Conservation (phyloP, 345 rosid genomes). For the Populus alba region DNA sequence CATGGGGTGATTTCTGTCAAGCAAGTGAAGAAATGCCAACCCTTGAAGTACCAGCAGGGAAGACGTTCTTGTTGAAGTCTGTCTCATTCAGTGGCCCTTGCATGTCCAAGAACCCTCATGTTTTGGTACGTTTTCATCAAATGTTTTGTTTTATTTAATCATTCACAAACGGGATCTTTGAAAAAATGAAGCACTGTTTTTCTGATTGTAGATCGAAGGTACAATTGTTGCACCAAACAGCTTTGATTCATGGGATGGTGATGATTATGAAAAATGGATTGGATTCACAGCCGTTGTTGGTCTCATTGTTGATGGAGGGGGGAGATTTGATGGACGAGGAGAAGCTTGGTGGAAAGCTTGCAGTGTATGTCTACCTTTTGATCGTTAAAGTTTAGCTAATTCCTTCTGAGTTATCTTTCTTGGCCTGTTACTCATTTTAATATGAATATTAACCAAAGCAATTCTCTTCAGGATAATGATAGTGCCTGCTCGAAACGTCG, state of each 20-base stretch:
- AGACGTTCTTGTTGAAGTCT: conserved; percentile 15
- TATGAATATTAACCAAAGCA: background rate
- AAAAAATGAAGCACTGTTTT: no score
- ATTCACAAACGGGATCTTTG: no score
- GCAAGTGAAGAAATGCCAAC: conserved; percentile 3
- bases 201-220: conserved; percentile 12
- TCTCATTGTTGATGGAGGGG: conserved; percentile 12
- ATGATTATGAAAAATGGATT: conserved; percentile 12
- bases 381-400: no score
- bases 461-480: background rate
- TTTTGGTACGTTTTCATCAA: conserved; percentile 9
- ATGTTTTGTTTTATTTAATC: no score
- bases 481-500: background rate
- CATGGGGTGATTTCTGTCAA: conserved; percentile 23
- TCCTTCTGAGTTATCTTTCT: background rate
- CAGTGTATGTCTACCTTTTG: background rate
- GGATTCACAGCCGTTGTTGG: conserved; percentile 10
- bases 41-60: conserved; percentile 19
- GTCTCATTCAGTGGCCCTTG: conserved; percentile 29
- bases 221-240: conserved; percentile 19
- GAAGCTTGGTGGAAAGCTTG: conserved; percentile 7
- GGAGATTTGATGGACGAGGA: conserved; percentile 16
- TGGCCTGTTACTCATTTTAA: background rate
- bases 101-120: conserved; percentile 9
- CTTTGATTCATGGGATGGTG: background rate